Conservation (phyloP, 2,329 filamentous ascomycete species). For the Fusarium buxicola region DNA sequence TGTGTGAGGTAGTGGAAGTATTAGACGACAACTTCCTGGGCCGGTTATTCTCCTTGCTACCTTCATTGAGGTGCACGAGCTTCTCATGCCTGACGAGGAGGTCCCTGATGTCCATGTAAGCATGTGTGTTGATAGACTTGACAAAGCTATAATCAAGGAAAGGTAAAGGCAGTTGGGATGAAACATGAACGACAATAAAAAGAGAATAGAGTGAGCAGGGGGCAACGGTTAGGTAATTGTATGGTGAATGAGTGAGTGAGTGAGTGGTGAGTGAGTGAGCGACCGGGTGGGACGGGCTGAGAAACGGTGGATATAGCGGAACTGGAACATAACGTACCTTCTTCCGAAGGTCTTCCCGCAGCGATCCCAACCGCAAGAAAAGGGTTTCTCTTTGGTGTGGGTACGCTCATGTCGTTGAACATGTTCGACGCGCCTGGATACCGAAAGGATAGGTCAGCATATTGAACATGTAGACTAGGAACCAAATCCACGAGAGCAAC, state of each 20-base stretch:
- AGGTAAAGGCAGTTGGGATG: constrained; percentile 3
- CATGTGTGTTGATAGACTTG: constrained; percentile 26
- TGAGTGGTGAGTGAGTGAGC: constrained; percentile 25
- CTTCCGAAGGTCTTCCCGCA: constrained; percentile 73
- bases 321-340: constrained; percentile 60
- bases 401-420: constrained; percentile 73
- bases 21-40: constrained; percentile 65
- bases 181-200: constrained; percentile 1
- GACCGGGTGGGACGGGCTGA: constrained; percentile 32
- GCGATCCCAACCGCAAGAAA: constrained; percentile 68
- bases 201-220: constrained; percentile 3
- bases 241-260: constrained; percentile 25
- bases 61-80: constrained; percentile 72
- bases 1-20: constrained; percentile 55
- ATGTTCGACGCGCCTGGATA: constrained; percentile 70
- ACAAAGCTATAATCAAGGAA: background rate
- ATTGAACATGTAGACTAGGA: constrained; percentile 5
- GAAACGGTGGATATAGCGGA: constrained; percentile 36
- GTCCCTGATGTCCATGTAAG: constrained; percentile 74
- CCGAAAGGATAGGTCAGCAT: constrained; percentile 34
- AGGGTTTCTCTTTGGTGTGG: constrained; percentile 74
- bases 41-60: constrained; percentile 64
- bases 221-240: constrained; percentile 19
- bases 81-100: constrained; percentile 73
- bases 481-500: constrained; percentile 43